phyloP scores from a whole-genome alignment of 2,329 filamentous ascomycete genomes.

The Calonectria pteridis region DNA sequence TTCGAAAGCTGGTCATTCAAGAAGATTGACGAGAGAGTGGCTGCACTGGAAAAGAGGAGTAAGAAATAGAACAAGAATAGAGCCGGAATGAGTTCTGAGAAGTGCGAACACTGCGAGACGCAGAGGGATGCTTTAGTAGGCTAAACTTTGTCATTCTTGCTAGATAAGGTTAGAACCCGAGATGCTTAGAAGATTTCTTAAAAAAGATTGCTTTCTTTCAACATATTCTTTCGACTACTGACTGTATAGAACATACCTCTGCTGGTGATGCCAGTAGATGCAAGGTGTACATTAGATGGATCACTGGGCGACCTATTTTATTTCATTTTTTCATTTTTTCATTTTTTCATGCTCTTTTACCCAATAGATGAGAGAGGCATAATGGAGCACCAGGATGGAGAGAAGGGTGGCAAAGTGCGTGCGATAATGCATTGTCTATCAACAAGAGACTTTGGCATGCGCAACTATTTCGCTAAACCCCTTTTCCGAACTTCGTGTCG shows the following conservation, averaged over 20 bases:
- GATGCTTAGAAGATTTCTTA: background rate
- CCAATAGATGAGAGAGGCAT: background rate
- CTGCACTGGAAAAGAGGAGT: conserved; percentile 46
- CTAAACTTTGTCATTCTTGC: background rate
- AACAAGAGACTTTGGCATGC: conserved; percentile 28
- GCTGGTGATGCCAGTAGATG: no score
- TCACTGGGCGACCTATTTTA: background rate
- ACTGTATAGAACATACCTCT: no score
- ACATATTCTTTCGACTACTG: no score
- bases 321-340: no score
- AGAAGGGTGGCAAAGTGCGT: background rate
- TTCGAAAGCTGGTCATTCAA: conserved; percentile 54
- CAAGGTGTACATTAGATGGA: conserved; percentile 12
- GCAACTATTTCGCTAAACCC: conserved; percentile 30
- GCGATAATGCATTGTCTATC: conserved; percentile 40
- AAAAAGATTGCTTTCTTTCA: background rate
- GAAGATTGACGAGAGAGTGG: conserved; percentile 54
- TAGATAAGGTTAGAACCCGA: background rate
- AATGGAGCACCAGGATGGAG: background rate
- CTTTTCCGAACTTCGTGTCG: conserved; percentile 39
- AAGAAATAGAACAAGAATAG: background rate
- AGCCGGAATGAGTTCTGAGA: background rate
- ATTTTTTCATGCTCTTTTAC: background rate
- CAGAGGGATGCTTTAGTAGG: background rate
- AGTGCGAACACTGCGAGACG: background rate